Percentiles rank a stretch among this genome's conserved stretches.
phyloP scores from a whole-genome alignment of 805 yeast genomes.

The Starmerella scarabaei region DNA sequence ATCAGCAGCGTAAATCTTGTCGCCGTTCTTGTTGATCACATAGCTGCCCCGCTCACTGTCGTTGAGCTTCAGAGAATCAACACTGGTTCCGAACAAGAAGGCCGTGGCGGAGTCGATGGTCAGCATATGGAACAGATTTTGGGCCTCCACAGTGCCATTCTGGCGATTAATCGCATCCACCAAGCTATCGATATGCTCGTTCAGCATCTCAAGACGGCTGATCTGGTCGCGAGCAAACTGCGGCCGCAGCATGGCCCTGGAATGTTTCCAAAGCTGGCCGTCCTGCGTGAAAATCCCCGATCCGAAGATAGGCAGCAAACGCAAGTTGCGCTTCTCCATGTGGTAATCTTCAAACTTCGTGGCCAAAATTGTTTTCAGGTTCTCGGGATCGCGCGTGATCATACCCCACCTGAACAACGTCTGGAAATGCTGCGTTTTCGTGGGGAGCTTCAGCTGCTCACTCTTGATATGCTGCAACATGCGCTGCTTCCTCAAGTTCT shows the following conservation, averaged over 20 bases:
- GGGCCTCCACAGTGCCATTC: conserved; percentile 14
- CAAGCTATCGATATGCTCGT: conserved; percentile 23
- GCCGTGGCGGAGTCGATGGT: conserved; percentile 26
- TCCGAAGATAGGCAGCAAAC: conserved; percentile 26
- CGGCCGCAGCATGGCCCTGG: conserved; percentile 29
- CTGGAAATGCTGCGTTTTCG: conserved; percentile 2
- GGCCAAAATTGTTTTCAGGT: conserved; percentile 23
- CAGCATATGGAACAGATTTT: conserved; percentile 17
- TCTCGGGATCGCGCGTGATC: conserved; percentile 23
- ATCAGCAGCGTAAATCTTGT: conserved; percentile 20
- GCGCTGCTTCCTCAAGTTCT: background rate
- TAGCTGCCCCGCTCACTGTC: background rate
- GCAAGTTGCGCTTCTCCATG: conserved; percentile 23
- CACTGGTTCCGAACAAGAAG: conserved; percentile 22
- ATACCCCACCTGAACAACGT: conserved; percentile 7
- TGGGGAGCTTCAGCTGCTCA: background rate
- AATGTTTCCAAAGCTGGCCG: conserved; percentile 29
- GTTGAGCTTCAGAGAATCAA: conserved; percentile 8
- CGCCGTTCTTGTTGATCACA: conserved; percentile 2
- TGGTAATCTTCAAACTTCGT: conserved; percentile 26
- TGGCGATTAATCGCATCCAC: conserved; percentile 6
- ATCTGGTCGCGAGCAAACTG: conserved; percentile 28
- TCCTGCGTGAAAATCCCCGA: conserved; percentile 29
- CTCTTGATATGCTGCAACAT: background rate
- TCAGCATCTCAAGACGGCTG: conserved; percentile 21